Evolutionary conservation across 208 protist species (phyloP).

Genomic region (Angomonas desouzai): DNA sequence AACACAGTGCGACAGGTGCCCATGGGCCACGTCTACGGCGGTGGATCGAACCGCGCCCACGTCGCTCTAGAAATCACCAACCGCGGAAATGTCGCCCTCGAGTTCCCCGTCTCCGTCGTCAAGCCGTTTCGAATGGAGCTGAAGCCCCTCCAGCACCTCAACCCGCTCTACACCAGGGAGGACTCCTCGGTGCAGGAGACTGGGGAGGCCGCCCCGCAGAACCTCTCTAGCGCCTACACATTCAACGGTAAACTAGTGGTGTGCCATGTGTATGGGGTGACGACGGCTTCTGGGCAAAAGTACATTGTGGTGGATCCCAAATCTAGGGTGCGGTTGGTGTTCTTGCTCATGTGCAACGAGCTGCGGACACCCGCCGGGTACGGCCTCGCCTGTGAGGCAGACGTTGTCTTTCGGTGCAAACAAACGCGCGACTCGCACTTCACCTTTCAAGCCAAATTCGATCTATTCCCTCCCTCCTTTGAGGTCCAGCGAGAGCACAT

Average conservation of each 20-base stretch:
- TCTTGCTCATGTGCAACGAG: slow-evolving; percentile 53
- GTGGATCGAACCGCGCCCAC: slow-evolving; percentile 39
- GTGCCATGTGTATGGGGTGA: slow-evolving; percentile 67
- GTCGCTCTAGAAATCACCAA: slow-evolving; percentile 81
- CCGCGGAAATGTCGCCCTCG: slow-evolving; percentile 54
- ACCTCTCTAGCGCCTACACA: slow-evolving; percentile 16
- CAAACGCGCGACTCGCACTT: slow-evolving; percentile 76
- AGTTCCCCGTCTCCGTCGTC: slow-evolving; percentile 85
- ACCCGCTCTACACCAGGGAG: slow-evolving; percentile 5
- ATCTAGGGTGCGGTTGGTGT: slow-evolving; percentile 69
- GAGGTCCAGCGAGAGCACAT: slow-evolving; percentile 29
- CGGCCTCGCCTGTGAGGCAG: slow-evolving; percentile 48
- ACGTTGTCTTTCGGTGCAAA: slow-evolving; percentile 84
- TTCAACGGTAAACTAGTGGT: slow-evolving; percentile 68
- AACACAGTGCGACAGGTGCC: slow-evolving; percentile 37
- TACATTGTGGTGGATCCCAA: slow-evolving; percentile 78
- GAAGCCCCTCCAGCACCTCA: slow-evolving; percentile 12
- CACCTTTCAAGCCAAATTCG: slow-evolving; percentile 59
- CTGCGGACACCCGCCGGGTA: slow-evolving; percentile 34
- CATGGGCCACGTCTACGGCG: slow-evolving; percentile 77
- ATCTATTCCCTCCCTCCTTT: slow-evolving; percentile 63
- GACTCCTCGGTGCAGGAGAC: not conserved
- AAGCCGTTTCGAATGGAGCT: slow-evolving; percentile 78
- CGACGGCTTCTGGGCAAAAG: slow-evolving; percentile 43
- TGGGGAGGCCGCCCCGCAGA: not conserved